Base-by-base conservation (phyloP, 2,329 filamentous ascomycete genomes). In the Monilinia polystroma region DNA sequence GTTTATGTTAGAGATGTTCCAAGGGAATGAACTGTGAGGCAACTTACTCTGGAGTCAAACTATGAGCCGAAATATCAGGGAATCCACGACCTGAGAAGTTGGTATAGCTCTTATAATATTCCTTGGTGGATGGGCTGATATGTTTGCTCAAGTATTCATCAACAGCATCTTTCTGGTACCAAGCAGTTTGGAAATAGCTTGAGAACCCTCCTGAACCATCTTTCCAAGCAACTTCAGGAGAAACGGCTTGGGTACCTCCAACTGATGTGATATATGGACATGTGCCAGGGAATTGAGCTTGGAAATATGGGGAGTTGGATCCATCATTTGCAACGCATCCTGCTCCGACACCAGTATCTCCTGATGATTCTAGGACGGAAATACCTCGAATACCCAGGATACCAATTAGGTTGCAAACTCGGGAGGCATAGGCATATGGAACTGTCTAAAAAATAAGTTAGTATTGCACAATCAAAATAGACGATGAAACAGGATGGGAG, bases 261-360 rank as follows among this genome's bases (percentile, higher is more conserved):
- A 75, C 71, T 2, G 71, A 64, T 14, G 68, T 71, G 45, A 75
- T 66, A 35, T 73, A 75, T 18, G 79, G 79, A 66, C 79, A 80
- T 11, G 79, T 79, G 1, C 80, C 80, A 0, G 86, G 86, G 78
- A 88, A 88, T 38, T 77, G 76, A 1, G 85, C 81, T 5, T 82
- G 75, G 76, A 88, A 87, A 29, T 79, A 78, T 7, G 80, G 79
- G 0, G 79, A 82, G 70, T 85, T 82, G 66, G 79, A 82, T 52
- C 85, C 85, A 65, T 87, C 84, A 71, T 85, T 86, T 69, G 80
- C 79, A 73, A 80, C 72, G 67, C 86, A 87, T 18, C 77, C 75
- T 14, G 78, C 78, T 8, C 77, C 78, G 3, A 81, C 78, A 20
- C 83, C 83, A 35, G 79, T 81, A 67, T 87, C 85, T 2, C 85